Percentiles rank a stretch among this genome's conserved stretches.
These are phyloP conservation scores for Hanseniaspora thailandica DNA, from an alignment of 805 yeast genomes.

Conservation along the genomic window DNA sequence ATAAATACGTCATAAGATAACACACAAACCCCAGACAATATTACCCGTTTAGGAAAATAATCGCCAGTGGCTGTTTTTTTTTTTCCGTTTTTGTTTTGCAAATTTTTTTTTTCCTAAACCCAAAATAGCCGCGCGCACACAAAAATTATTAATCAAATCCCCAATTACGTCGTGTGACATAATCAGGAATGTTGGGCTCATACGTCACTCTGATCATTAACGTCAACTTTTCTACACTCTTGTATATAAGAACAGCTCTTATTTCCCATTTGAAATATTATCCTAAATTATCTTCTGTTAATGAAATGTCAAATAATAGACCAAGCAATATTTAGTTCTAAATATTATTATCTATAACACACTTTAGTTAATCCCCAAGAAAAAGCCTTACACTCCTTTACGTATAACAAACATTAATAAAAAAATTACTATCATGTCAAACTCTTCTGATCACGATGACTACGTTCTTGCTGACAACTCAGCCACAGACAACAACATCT, in stretches of 20 bases:
- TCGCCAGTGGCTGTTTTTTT: not conserved
- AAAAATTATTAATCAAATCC: no score
- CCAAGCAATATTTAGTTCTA: no score
- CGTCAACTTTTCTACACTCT: no score
- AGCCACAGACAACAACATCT: not conserved
- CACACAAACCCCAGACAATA: not conserved
- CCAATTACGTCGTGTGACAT: no score
- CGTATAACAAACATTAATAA: not conserved
- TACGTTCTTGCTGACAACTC: constrained; percentile 3
- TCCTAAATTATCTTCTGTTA: no score
- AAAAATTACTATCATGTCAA: not conserved
- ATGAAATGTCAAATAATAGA: no score
- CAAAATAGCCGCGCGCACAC: no score
- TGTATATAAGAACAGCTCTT: not conserved
- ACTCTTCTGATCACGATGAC: constrained; percentile 1
- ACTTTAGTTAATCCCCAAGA: no score
- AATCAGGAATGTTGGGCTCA: no score
- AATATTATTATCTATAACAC: no score
- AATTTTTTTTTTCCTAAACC: not conserved
- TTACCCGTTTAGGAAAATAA: not conserved
- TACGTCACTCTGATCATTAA: no score
- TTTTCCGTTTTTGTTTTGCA: not conserved
- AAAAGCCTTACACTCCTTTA: not conserved
- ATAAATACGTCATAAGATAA: not conserved
- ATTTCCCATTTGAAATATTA: not conserved